These are phyloP conservation scores for Sclerotinia subarctica DNA, from an alignment of 2,329 filamentous ascomycete species.

Conservation along the genomic window DNA sequence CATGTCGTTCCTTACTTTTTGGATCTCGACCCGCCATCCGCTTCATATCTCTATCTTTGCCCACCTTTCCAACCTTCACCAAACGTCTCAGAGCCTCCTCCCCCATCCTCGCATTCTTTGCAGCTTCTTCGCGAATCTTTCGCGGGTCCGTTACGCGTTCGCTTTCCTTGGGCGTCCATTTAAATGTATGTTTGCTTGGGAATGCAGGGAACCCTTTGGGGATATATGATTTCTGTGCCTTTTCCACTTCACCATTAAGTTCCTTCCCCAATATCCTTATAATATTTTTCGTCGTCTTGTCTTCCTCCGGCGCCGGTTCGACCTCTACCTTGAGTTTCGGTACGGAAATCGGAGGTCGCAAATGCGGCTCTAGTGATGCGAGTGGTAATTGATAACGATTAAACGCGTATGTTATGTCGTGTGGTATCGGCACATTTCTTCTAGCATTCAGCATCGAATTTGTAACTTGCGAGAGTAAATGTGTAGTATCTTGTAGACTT, in stretches of 20 bases:
- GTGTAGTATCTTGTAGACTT: constrained; percentile 32
- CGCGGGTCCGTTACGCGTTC: constrained; percentile 51
- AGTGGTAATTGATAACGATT: constrained; percentile 51
- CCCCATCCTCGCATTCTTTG: constrained; percentile 57
- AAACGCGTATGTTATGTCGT: constrained; percentile 56
- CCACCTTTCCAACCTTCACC: constrained; percentile 60
- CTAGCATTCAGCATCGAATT: constrained; percentile 37
- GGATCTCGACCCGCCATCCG: constrained; percentile 49
- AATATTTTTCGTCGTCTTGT: constrained; percentile 44
- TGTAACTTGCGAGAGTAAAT: constrained; percentile 36
- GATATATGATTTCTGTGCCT: constrained; percentile 54
- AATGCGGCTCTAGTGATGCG: constrained; percentile 53
- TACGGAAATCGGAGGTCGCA: constrained; percentile 50
- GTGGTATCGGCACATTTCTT: constrained; percentile 52
- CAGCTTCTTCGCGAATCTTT: constrained; percentile 58
- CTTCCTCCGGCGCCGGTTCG: constrained; percentile 41
- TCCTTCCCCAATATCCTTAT: constrained; percentile 45
- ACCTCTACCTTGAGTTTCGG: constrained; percentile 37
- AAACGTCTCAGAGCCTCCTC: constrained; percentile 59
- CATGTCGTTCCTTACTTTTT: constrained; percentile 53
- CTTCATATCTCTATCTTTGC: constrained; percentile 62
- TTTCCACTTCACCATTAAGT: constrained; percentile 57
- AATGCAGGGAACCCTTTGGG: constrained; percentile 58
- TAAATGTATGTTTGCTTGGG: constrained; percentile 63
- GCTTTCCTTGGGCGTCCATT: constrained; percentile 51